Base-by-base conservation (phyloP, 352 stramenopile species). In the Phytopythium litorale region DNA sequence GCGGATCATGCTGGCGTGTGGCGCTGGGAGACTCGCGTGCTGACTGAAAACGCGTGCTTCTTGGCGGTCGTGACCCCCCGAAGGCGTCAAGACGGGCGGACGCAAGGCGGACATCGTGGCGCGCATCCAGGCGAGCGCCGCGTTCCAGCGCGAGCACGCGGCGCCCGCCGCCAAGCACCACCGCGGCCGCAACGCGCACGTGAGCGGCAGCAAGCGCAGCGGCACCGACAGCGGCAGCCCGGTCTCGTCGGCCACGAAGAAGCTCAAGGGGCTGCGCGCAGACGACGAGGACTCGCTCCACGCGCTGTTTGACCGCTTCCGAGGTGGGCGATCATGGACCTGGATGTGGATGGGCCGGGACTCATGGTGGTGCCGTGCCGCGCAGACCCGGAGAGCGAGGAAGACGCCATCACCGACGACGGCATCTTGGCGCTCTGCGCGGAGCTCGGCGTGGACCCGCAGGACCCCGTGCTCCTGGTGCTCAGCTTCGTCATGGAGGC, bases 401-500 rank as follows among this genome's bases (percentile, higher is more conserved):
- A 94, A 56, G 79, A 82, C 9, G 65, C 64, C 28, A 94, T 94
- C 38, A 92, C 84, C 21, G 87, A 96, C 61, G 84, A 94, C 33
- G 87, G 87, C 30, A 94, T 96, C 62, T 38, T 92, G 28, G 55
- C 62, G 4, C 70, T 96, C 32, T 96, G 87, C 70, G 71, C 88
- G 18, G 71, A 84, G 33, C 62, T 96, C 19, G 82, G 70, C 4
- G 71, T 94, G 30, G 85, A 93, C 49, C 40, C 87, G 3, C 80
- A 96, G 60, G 85, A 96, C 48, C 84, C 84, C 0, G 84, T 94
- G 55, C 85, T 92, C 60, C 63, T 96, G 48, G 86, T 81, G 28
- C 69, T 96, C 30, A 91, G 83, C 63, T 96, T 71, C 58, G 71
- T 68, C 48, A 96, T 96, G 87, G 77, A 89, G 4, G 80, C 87